phyloP scores from a whole-genome alignment of 148 eudicot species.

The Chenopodium berlandieri region DNA sequence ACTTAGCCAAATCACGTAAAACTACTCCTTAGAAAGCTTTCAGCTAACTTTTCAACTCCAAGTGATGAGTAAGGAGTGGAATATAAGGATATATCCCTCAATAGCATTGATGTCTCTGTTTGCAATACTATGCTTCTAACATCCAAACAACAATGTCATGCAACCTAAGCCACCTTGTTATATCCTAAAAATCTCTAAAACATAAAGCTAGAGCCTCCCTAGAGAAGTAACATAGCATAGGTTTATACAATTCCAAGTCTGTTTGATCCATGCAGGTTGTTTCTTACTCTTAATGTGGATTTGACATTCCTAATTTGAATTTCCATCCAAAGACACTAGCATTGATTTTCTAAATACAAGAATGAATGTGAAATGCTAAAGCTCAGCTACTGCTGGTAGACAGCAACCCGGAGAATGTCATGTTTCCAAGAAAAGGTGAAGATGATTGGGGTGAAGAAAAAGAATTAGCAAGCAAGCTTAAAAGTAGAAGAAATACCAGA shows the following conservation, averaged over 20 bases:
- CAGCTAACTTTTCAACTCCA: not conserved
- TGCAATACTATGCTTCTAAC: not conserved
- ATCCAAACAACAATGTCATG: not conserved
- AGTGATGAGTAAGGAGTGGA: not conserved
- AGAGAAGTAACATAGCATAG: not conserved
- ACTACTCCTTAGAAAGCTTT: not conserved
- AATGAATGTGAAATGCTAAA: not conserved
- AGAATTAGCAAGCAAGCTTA: not conserved
- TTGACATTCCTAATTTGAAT: not conserved
- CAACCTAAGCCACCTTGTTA: not conserved
- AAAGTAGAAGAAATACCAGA: conserved; percentile 39
- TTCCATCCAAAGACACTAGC: not conserved
- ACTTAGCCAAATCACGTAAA: not conserved
- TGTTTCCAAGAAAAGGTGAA: not conserved
- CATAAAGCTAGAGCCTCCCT: not conserved
- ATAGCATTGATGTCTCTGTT: not conserved
- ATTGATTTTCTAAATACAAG: not conserved
- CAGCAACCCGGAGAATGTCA: not conserved
- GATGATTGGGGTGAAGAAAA: not conserved
- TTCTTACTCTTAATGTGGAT: not conserved
- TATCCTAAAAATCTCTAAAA: not conserved
- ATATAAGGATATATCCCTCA: not conserved
- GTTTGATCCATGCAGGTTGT: not conserved
- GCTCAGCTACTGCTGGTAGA: not conserved
- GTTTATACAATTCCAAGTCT: not conserved